phyloP scores from a whole-genome alignment of 768 basidiomycete species.

The Pulveroboletus sp. region DNA sequence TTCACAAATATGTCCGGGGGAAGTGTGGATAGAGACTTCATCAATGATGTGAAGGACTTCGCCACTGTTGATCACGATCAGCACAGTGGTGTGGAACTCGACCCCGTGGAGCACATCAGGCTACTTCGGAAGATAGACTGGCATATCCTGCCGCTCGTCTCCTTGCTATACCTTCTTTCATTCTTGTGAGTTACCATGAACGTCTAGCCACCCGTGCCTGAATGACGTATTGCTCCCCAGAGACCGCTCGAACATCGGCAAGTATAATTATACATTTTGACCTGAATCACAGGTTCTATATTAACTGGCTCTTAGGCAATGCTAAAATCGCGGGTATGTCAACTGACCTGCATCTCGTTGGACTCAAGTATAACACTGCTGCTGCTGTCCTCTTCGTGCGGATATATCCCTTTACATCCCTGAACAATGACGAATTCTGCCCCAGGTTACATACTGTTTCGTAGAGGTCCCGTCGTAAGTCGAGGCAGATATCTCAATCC shows the following conservation, averaged over 20 bases:
- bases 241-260: background rate
- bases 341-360: background rate
- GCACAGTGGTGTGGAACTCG: background rate
- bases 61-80: background rate
- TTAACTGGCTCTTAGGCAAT: background rate
- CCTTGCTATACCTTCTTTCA: background rate
- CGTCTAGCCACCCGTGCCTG: background rate
- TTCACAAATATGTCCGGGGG: constrained; percentile 11
- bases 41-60: background rate
- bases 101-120: background rate
- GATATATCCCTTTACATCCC: background rate
- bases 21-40: constrained; percentile 7
- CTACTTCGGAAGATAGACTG: background rate
- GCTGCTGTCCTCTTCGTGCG: background rate
- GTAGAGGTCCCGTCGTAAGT: background rate
- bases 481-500: background rate
- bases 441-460: background rate
- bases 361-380: background rate
- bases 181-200: background rate
- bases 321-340: background rate
- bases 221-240: background rate
- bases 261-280: background rate
- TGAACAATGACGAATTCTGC: background rate
- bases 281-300: background rate
- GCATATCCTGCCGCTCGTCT: background rate